These are phyloP conservation scores for Peronospora farinosa DNA, from an alignment of 352 stramenopile genomes.

Conservation along the genomic window DNA sequence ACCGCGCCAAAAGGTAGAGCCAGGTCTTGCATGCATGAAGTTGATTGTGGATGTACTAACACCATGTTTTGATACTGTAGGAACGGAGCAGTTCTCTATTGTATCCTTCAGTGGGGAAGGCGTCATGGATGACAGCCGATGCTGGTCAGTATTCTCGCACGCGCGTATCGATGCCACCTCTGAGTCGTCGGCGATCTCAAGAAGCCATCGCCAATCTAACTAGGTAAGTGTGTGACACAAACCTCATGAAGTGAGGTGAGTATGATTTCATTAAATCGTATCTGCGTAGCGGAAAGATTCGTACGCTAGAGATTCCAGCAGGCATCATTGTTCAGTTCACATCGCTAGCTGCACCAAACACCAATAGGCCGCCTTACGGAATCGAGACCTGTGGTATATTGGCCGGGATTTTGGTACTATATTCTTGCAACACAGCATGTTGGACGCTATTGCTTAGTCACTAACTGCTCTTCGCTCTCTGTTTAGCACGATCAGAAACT, in stretches of 20 bases:
- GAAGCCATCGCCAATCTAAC: constrained; percentile 54
- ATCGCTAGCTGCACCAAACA: constrained; percentile 73
- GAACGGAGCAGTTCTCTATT: constrained; percentile 29
- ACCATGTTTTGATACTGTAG: constrained; percentile 6
- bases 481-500: constrained; percentile 46
- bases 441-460: background rate
- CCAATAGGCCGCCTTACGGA: constrained; percentile 57
- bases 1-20: constrained; percentile 21
- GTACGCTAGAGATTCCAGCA: constrained; percentile 63
- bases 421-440: background rate
- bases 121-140: constrained; percentile 50
- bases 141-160: constrained; percentile 8
- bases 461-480: constrained; percentile 1
- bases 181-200: constrained; percentile 48
- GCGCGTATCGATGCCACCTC: constrained; percentile 21
- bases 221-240: constrained; percentile 30
- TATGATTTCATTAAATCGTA: background rate
- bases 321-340: constrained; percentile 74
- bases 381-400: constrained; percentile 90
- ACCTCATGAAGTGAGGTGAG: no score
- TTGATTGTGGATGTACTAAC: background rate
- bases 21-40: background rate
- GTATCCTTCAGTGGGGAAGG: constrained; percentile 57
- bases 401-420: constrained; percentile 61
- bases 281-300: constrained; percentile 44